phyloP scores from a whole-genome alignment of 2,329 filamentous ascomycete species.

The Neofusicoccum umdonicola region DNA sequence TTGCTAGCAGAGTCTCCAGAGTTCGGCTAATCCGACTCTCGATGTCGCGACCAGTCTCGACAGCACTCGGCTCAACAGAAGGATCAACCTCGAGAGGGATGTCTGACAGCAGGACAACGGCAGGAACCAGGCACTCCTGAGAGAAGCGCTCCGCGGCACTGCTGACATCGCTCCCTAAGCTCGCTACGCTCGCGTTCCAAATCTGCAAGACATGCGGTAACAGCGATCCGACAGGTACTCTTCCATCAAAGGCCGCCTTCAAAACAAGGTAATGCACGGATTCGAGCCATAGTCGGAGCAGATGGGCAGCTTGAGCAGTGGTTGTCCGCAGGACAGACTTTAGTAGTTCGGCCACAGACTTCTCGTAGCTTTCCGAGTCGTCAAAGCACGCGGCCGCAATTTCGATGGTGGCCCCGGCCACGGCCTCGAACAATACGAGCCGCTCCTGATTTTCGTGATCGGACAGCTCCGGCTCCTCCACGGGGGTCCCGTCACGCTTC shows the following conservation, averaged over 20 bases:
- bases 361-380: constrained; percentile 23
- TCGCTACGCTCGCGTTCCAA: constrained; percentile 34
- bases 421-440: constrained; percentile 25
- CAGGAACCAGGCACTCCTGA: constrained; percentile 36
- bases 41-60: neutral
- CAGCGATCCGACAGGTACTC: neutral
- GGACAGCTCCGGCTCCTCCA: constrained; percentile 1
- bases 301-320: constrained; percentile 34
- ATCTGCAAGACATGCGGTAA: constrained; percentile 23
- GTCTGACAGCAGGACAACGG: constrained; percentile 27
- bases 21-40: constrained; percentile 7
- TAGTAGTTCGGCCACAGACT: constrained; percentile 33
- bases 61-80: constrained; percentile 1
- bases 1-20: constrained; percentile 40
- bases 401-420: constrained; percentile 24
- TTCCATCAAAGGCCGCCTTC: neutral
- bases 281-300: constrained; percentile 36
- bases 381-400: constrained; percentile 19
- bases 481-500: constrained; percentile 25
- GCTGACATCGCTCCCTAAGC: constrained; percentile 27
- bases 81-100: constrained; percentile 1
- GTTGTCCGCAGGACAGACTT: constrained; percentile 35
- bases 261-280: constrained; percentile 21
- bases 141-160: constrained; percentile 37
- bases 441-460: constrained; percentile 25